Conservation (phyloP, 2,329 filamentous ascomycete species). For the Stemphylium lycopersici region DNA sequence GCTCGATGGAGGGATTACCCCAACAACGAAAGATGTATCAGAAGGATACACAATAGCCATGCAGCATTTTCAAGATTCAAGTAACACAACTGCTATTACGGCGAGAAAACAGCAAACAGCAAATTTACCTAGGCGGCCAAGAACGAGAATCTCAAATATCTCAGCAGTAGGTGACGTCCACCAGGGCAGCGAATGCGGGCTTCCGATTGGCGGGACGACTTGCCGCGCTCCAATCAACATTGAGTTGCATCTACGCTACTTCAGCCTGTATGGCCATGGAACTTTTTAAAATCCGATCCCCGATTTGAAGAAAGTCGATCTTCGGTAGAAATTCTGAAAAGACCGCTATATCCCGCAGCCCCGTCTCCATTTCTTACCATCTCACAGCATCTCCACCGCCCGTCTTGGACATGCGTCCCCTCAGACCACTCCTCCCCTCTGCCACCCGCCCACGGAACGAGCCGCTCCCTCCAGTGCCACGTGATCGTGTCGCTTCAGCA, state of each 20-base stretch:
- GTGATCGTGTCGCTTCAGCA: slow-evolving; percentile 12
- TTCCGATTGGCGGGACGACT: slow-evolving; percentile 5
- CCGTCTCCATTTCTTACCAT: background rate
- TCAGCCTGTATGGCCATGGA: background rate
- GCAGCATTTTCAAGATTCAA: background rate
- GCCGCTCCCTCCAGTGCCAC: slow-evolving; percentile 1
- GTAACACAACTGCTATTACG: no score
- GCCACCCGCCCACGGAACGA: slow-evolving; percentile 5
- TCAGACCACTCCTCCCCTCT: slow-evolving; percentile 13
- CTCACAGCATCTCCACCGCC: background rate
- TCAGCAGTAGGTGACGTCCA: background rate
- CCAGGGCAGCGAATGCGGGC: background rate
- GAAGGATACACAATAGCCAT: background rate
- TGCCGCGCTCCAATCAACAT: slow-evolving; percentile 10
- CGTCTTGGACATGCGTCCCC: slow-evolving; percentile 3
- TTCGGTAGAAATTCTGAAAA: background rate
- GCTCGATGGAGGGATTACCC: background rate
- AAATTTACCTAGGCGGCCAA: background rate
- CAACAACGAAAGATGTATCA: background rate
- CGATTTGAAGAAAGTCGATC: background rate
- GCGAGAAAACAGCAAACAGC: no score
- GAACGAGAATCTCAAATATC: background rate
- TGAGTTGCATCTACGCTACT: background rate
- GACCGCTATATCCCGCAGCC: background rate
- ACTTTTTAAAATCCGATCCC: background rate